These are phyloP conservation scores for Oryza glaberrima DNA, from an alignment of 176 grass and related monocot genomes.

Conservation along the genomic window DNA sequence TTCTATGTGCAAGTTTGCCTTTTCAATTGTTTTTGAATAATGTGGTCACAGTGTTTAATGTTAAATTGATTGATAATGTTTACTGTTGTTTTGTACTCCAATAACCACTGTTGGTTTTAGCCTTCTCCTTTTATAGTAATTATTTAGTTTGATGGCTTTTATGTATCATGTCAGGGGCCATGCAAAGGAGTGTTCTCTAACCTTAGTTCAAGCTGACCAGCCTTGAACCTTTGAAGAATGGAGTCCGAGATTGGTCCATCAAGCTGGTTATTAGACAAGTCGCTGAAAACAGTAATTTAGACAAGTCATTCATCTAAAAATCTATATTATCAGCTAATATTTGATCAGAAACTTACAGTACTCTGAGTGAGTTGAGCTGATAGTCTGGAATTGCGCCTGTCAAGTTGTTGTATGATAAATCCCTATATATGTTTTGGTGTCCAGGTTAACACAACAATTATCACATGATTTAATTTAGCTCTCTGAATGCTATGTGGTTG, in stretches of 20 bases:
- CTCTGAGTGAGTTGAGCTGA: constrained; percentile 28
- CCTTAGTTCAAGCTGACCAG: constrained; percentile 40
- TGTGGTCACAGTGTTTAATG: too few relatives aligned
- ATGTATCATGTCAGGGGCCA: too few relatives aligned
- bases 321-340: neutral
- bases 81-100: too few relatives aligned
- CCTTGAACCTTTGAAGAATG: constrained; percentile 28
- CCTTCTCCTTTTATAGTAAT: too few relatives aligned
- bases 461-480: too few relatives aligned
- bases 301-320: neutral
- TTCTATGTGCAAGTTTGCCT: too few relatives aligned
- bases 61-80: too few relatives aligned
- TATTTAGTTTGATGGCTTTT: too few relatives aligned
- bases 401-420: constrained; percentile 53
- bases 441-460: too few relatives aligned
- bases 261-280: constrained; percentile 49
- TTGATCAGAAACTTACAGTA: constrained; percentile 35
- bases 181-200: constrained; percentile 9
- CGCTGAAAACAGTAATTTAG: constrained; percentile 21
- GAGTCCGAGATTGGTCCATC: constrained; percentile 36
- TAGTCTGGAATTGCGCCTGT: constrained; percentile 45
- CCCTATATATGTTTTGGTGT: too few relatives aligned
- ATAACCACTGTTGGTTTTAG: too few relatives aligned
- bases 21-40: too few relatives aligned
- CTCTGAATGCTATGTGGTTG: neutral